Percentiles rank a stretch among this genome's conserved stretches.
Conservation (phyloP, 345 rosid genomes). For the Psidium guajava region DNA sequence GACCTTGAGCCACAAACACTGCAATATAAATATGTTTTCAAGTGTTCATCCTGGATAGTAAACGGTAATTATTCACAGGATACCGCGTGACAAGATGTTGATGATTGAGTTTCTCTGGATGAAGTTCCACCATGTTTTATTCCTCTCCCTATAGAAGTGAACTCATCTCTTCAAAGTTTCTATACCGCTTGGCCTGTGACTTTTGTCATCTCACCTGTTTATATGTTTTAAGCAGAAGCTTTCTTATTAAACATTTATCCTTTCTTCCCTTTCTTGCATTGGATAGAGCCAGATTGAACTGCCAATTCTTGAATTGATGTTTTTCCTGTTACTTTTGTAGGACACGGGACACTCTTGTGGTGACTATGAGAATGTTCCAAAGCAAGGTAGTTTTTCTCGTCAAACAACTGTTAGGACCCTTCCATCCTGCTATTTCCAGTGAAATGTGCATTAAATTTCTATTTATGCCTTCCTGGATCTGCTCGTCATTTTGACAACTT, state of each 20-base stretch:
- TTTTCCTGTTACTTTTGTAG: conserved; percentile 15
- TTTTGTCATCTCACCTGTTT: neutral
- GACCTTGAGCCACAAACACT: neutral
- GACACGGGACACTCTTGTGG: conserved; percentile 61
- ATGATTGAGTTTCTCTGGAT: neutral
- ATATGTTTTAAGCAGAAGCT: neutral
- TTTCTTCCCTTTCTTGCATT: neutral
- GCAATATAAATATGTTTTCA: neutral
- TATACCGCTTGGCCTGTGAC: neutral
- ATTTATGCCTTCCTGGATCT: neutral
- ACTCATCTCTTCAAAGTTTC: neutral
- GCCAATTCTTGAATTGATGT: neutral
- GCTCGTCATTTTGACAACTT: neutral
- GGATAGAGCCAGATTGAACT: neutral
- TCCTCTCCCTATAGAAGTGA: neutral
- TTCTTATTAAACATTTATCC: neutral
- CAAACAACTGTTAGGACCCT: neutral
- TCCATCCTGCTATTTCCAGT: neutral
- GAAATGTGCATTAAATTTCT: neutral
- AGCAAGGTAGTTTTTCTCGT: conserved; percentile 39
- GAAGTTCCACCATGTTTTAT: neutral
- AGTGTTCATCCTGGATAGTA: neutral
- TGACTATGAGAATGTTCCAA: conserved; percentile 66
- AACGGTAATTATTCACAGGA: neutral
- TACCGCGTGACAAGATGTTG: neutral